Conservation (phyloP, 192 early-diverging fungal genomes). For the Bifiguratus adelaidae region DNA sequence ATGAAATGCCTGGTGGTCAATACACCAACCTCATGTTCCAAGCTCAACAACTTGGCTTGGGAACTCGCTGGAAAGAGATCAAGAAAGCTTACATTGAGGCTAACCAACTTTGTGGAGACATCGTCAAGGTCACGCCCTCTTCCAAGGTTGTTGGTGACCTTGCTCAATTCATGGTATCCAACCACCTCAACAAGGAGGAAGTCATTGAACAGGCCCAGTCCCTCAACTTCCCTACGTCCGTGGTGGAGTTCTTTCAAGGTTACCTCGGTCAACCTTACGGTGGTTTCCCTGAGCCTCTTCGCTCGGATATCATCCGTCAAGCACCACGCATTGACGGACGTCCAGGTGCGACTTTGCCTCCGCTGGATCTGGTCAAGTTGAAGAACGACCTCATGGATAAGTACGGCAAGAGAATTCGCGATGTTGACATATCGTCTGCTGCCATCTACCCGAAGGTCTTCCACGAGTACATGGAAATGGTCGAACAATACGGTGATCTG, state of each 20-base stretch:
- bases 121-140: slow-evolving; percentile 96
- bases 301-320: slow-evolving; percentile 70
- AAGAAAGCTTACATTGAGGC: slow-evolving; percentile 86
- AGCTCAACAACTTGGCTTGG: slow-evolving; percentile 86
- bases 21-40: slow-evolving; percentile 99
- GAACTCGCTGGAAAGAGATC: slow-evolving; percentile 88
- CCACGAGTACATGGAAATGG: slow-evolving; percentile 63
- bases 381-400: slow-evolving; percentile 70
- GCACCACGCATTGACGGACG: slow-evolving; percentile 69
- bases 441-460: slow-evolving; percentile 94
- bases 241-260: slow-evolving; percentile 97
- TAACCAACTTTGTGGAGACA: slow-evolving; percentile 87
- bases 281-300: slow-evolving; percentile 89
- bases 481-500: slow-evolving; percentile 78
- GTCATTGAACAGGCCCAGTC: slow-evolving; percentile 63
- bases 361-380: slow-evolving; percentile 68
- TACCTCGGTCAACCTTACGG: slow-evolving; percentile 89
- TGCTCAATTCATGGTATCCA: slow-evolving; percentile 96
- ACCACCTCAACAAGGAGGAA: slow-evolving; percentile 64
- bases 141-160: slow-evolving; percentile 98
- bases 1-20: slow-evolving; percentile 98
- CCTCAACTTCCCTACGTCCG: slow-evolving; percentile 88
- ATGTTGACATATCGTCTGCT: slow-evolving; percentile 78
- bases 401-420: slow-evolving; percentile 72
- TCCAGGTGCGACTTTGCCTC: slow-evolving; percentile 70